A percentile compares a stretch with the other conserved stretches of the same genome.
Conservation (phyloP, 768 basidiomycete genomes). For the Lyophyllum decastes region DNA sequence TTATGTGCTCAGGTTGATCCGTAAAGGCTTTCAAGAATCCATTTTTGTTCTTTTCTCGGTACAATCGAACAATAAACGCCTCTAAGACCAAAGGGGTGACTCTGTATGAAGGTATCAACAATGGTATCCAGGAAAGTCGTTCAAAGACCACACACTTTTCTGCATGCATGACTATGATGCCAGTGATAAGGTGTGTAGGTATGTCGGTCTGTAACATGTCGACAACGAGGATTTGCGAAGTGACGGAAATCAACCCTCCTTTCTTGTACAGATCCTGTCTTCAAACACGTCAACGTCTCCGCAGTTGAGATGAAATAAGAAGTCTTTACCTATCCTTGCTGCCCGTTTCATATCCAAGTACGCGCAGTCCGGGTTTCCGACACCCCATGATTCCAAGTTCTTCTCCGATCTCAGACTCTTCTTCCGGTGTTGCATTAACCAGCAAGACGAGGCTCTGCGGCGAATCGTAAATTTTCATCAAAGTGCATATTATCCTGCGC, state of each 20-base stretch:
- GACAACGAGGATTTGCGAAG: constrained; percentile 91
- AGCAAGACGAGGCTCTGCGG: constrained; percentile 82
- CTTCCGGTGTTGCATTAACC: constrained; percentile 82
- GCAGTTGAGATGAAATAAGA: not conserved
- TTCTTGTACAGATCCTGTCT: constrained; percentile 85
- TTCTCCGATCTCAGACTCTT: constrained; percentile 89
- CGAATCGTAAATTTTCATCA: constrained; percentile 92
- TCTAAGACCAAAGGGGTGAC: constrained; percentile 84
- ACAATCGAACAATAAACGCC: constrained; percentile 91
- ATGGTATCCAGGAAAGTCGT: not conserved
- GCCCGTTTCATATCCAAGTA: constrained; percentile 81
- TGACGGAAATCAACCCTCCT: constrained; percentile 90
- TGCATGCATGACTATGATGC: constrained; percentile 87
- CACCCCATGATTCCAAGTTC: constrained; percentile 93
- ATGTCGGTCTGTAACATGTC: constrained; percentile 91
- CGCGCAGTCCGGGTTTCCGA: constrained; percentile 78
- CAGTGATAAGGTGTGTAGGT: constrained; percentile 84
- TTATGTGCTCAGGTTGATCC: constrained; percentile 95
- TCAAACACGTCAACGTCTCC: constrained; percentile 9
- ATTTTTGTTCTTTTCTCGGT: constrained; percentile 82
- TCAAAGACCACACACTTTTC: constrained; percentile 62
- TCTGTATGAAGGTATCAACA: constrained; percentile 38
- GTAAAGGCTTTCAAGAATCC: constrained; percentile 98
- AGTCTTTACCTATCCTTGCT: constrained; percentile 72
- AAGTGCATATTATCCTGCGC: constrained; percentile 77